Evolutionary conservation across 2,329 filamentous ascomycete species (phyloP).

Genomic region (Trichocomaceae sp.): DNA sequence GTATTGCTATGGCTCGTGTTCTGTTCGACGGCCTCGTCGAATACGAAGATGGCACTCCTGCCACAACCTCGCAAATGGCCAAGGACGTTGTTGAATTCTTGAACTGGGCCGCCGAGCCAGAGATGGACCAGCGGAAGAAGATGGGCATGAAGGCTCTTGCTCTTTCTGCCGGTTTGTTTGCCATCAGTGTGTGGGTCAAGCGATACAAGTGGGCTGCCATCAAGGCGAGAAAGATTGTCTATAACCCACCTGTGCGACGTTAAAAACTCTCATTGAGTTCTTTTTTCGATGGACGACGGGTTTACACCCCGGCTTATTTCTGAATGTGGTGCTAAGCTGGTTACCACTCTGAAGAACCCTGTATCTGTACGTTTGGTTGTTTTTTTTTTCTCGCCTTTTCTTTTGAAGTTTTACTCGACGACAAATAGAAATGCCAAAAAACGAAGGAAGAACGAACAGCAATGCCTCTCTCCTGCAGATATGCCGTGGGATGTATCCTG

Average conservation of each 20-base stretch:
- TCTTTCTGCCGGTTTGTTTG: constrained; percentile 70
- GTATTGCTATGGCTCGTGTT: constrained; percentile 96
- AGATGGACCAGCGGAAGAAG: constrained; percentile 99
- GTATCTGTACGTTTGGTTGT: constrained; percentile 41
- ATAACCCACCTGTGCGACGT: constrained; percentile 61
- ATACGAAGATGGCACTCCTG: constrained; percentile 93
- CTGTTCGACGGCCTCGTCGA: constrained; percentile 96
- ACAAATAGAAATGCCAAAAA: constrained; percentile 14
- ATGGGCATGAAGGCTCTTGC: constrained; percentile 97
- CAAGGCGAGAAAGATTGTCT: constrained; percentile 91
- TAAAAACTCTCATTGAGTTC: constrained; percentile 16
- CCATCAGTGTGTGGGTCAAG: constrained; percentile 94
- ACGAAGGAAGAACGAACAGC: constrained; percentile 25
- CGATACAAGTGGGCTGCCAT: constrained; percentile 98
- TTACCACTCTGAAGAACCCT: constrained; percentile 19
- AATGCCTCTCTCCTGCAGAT: constrained; percentile 22
- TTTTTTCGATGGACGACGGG: neutral
- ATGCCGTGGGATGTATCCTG: constrained; percentile 13
- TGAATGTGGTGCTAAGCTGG: neutral
- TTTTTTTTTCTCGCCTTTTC: constrained; percentile 12
- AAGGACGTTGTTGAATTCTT: constrained; percentile 99
- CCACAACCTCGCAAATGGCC: constrained; percentile 96
- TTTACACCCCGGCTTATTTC: neutral
- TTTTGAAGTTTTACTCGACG: constrained; percentile 33
- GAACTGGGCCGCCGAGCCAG: constrained; percentile 97